Percentiles rank a stretch among this genome's conserved stretches.
These are phyloP conservation scores for Neurospora africana DNA, from an alignment of 495 filamentous ascomycete species.

Conservation along the genomic window DNA sequence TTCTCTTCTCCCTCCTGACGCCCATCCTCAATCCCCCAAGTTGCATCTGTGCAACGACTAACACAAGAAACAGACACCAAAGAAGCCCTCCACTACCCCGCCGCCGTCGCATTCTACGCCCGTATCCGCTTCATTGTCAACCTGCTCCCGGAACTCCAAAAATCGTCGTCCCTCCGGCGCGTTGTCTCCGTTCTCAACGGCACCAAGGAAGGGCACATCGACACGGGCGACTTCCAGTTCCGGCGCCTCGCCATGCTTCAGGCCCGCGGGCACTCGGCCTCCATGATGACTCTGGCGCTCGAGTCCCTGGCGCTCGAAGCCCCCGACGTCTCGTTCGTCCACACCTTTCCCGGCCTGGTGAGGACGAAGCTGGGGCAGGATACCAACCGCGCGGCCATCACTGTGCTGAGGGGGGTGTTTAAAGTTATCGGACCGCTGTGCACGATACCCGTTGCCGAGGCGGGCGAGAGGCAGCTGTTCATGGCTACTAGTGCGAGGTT, in stretches of 20 bases:
- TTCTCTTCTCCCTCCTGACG: neutral
- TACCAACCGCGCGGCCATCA: neutral
- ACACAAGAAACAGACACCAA: conserved; percentile 33
- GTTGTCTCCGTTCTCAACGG: conserved; percentile 48
- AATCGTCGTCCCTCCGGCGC: conserved; percentile 38
- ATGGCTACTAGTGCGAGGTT: conserved; percentile 42
- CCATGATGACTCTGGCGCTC: conserved; percentile 42
- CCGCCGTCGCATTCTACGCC: conserved; percentile 49
- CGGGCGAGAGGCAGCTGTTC: conserved; percentile 46
- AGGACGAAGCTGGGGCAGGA: conserved; percentile 21
- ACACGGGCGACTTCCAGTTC: conserved; percentile 35
- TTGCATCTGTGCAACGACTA: neutral
- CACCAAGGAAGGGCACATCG: conserved; percentile 43
- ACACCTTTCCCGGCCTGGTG: conserved; percentile 47
- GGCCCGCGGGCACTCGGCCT: conserved; percentile 31
- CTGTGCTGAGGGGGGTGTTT: neutral
- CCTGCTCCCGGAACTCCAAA: conserved; percentile 48
- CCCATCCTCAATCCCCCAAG: too few species aligned
- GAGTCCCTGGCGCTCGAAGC: conserved; percentile 37
- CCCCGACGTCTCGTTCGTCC: conserved; percentile 46
- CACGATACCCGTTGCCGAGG: conserved; percentile 25
- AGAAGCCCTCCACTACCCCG: conserved; percentile 46
- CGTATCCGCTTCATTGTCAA: conserved; percentile 53
- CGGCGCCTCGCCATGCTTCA: conserved; percentile 6
- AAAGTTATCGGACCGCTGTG: conserved; percentile 9